These are phyloP conservation scores for Pestalotiopsis sp. DNA, from an alignment of 2,329 filamentous ascomycete species.

Conservation along the genomic window DNA sequence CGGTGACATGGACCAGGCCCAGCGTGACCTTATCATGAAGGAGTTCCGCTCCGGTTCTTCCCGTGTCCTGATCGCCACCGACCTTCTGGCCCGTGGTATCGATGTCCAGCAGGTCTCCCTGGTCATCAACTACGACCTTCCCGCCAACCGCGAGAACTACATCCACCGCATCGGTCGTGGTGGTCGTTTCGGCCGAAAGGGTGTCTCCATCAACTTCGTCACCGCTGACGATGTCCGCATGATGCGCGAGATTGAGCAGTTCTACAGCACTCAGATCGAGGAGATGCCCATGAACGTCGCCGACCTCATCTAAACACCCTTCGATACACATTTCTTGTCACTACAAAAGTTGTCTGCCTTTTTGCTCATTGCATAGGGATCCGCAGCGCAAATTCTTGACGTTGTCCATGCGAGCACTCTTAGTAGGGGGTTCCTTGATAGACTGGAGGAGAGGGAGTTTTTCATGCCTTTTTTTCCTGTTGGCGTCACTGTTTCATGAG, in stretches of 20 bases:
- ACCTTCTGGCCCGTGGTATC: slow-evolving; percentile 98
- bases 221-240: slow-evolving; percentile 98
- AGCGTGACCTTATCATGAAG: slow-evolving; percentile 99
- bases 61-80: slow-evolving; percentile 97
- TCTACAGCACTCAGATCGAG: slow-evolving; percentile 99
- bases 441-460: slow-evolving; percentile 23
- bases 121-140: slow-evolving; percentile 99
- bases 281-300: slow-evolving; percentile 99
- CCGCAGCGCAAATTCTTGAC: slow-evolving; percentile 25
- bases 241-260: slow-evolving; percentile 99
- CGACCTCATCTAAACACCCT: slow-evolving; percentile 66
- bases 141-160: slow-evolving; percentile 99
- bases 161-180: slow-evolving; percentile 99
- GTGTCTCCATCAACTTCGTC: slow-evolving; percentile 99
- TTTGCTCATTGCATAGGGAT: slow-evolving; percentile 23
- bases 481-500: slow-evolving; percentile 18
- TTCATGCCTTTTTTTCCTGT: slow-evolving; percentile 20
- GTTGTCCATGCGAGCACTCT: slow-evolving; percentile 22
- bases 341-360: slow-evolving; percentile 24
- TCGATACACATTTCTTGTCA: slow-evolving; percentile 4
- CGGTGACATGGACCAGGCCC: slow-evolving; percentile 97
- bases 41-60: slow-evolving; percentile 99
- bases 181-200: slow-evolving; percentile 99
- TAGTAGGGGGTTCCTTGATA: slow-evolving; percentile 27
- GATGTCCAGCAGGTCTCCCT: slow-evolving; percentile 99